Evolutionary conservation across 1,284 basidiomycete genomes (phyloP), one percentile per base, ranked within the genome.

Genomic region (Cerrena zonata): DNA sequence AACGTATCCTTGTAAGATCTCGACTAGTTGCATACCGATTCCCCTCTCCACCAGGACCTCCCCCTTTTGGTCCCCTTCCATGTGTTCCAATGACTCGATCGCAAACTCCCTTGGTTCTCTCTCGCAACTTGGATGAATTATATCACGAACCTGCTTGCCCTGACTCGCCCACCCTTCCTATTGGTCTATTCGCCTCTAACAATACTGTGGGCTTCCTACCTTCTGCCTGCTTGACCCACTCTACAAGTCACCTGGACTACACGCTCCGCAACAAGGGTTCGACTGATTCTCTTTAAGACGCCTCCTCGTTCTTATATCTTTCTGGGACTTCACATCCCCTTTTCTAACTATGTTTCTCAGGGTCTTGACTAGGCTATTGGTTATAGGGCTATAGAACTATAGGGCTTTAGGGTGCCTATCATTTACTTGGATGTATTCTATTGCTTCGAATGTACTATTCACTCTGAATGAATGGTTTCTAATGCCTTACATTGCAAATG

Each of bases 111-210:
- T 18, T 19, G 7, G 39, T 18, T 22, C 7, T 22, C 7, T 12
- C 21, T 26, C 42, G 21, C 24, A 22, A 11, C 13, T 22, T 21
- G 15, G 39, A n/a, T n/a, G 39, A 41, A 10, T 18, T 91, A 43
- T 68, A 91, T 53, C 87, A 82, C 54, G 87, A 88, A n/a, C 84
- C 85, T 52, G 84, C 83, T 4, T 73, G 91, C 45, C 89, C 90
- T 22, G 86, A 91, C 67, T 86, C 89, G 2, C 34, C 48, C 44
- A 48, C 50, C 37, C 25, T 47, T 11, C 30, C 46, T 3, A 18
- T 7, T 3, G 26, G 19, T 22, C 42, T 44, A 10, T 44, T 44
- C 22, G 18, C 42, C 21, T 7, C 7, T 10, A 18, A 40, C 19
- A 18, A 18, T 18, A 5, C 15, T 40, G 7, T 40, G 15, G 18